phyloP scores from a whole-genome alignment of 441 rosid species.

The Pelargonium myrrhifolium region DNA sequence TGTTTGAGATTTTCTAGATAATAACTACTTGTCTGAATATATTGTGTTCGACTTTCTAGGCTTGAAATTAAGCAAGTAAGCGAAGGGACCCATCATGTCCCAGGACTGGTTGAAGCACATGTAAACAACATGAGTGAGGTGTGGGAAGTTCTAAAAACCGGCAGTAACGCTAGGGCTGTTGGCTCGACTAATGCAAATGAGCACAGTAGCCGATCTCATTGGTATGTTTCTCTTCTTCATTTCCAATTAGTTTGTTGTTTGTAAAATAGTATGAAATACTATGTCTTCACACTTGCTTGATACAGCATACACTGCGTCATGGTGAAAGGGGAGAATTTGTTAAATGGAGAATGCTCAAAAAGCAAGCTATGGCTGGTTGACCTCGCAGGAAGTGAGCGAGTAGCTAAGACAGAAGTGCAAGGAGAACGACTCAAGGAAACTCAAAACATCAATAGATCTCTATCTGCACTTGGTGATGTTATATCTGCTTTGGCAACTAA shows the following conservation, averaged over 20 bases:
- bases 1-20: too few species aligned
- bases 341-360: constrained; percentile 78
- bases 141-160: constrained; percentile 84
- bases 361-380: constrained; percentile 96
- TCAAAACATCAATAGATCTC: constrained; percentile 85
- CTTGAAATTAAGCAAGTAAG: constrained; percentile 71
- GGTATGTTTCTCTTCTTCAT: constrained; percentile 33
- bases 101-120: constrained; percentile 77
- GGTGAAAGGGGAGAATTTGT: constrained; percentile 76
- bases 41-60: constrained; percentile 30
- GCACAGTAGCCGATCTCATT: constrained; percentile 94
- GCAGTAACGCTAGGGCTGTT: constrained; percentile 81
- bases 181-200: constrained; percentile 87
- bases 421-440: constrained; percentile 94
- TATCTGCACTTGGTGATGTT: constrained; percentile 97
- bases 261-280: not conserved
- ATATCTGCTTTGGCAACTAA: constrained; percentile 86
- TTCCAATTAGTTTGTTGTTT: not conserved
- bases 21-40: constrained; percentile 3
- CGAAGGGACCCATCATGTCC: constrained; percentile 81
- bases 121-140: constrained; percentile 70
- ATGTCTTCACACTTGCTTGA: not conserved
- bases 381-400: constrained; percentile 93
- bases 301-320: constrained; percentile 82
- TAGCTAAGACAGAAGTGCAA: constrained; percentile 84